Base-by-base conservation (phyloP, 371 early-diverging fungal genomes). In the Entomophthora muscae region DNA sequence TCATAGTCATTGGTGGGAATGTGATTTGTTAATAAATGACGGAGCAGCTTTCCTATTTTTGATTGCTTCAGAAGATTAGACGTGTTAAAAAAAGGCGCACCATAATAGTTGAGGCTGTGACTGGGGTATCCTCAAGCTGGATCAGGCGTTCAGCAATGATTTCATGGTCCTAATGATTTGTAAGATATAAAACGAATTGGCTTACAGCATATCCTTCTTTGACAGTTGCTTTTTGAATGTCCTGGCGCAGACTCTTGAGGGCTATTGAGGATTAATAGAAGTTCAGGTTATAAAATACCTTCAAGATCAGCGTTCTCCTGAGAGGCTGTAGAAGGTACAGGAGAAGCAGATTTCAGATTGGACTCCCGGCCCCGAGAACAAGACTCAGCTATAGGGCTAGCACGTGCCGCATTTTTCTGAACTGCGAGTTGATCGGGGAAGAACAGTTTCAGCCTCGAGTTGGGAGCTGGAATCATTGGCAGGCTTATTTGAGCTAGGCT, bases 41-140 rank as follows among this genome's bases (percentile, higher is more conserved):
- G 60, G 7, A 59, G 7, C 21, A 59, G 42, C 30, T 59, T 59
- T 30, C n/a, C 60, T 3, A 59, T 26, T 59, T 59, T 59, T 22
- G 27, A 26, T 23, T 59, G 29, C 60, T 59, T 22, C 22, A 59
- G n/a, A 59, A 22, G 5, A 29, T 29, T 22, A 32, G 32, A 32
- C 1, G 33, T 12, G 2, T 1, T 3, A 3, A 32, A 3, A 29
- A 32, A 5, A 30, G 23, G 22, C 31, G 5, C 30, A 59, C 60
- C 32, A 10, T 24, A 26, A 59, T 59, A 13, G 21, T 12, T 7
- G 32, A 1, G 3, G 60, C 32, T 17, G 30, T 59, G 24, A 59
- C 3, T 21, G 31, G 60, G 22, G 33, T 32, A 24, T 33, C 23
- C 30, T 59, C 60, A 10, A 59, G 22, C 24, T 59, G 10, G 13